phyloP scores from a whole-genome alignment of 495 filamentous ascomycete genomes.

The Trichocladium antarcticum region DNA sequence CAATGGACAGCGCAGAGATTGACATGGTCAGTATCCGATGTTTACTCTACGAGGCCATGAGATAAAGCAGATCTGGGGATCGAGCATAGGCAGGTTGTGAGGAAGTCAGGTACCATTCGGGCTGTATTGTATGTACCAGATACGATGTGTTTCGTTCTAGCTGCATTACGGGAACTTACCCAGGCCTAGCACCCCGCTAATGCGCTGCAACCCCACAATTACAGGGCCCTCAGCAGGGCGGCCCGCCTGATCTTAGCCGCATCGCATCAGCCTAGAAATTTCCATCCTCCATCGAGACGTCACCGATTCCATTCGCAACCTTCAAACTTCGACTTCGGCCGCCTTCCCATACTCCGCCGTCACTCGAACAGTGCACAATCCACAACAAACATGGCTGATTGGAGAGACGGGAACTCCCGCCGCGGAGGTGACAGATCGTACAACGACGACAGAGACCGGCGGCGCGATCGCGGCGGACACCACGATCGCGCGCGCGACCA shows the following conservation, averaged over 20 bases:
- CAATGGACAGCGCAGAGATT: background rate
- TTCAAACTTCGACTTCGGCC: no score
- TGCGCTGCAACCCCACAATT: background rate
- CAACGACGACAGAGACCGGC: slow-evolving; percentile 17
- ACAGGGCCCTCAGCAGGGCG: background rate
- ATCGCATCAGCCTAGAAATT: slow-evolving; percentile 8
- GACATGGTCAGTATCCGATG: background rate
- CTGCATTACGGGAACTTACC: no score
- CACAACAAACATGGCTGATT: slow-evolving; percentile 20
- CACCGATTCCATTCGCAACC: slow-evolving; percentile 1
- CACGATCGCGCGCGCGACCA: slow-evolving; percentile 20
- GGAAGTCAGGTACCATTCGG: background rate
- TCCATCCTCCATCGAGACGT: slow-evolving; percentile 11
- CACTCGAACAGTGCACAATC: background rate
- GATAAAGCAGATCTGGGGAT: no score
- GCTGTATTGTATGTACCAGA: no score
- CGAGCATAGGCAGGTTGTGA: no score
- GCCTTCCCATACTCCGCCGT: no score
- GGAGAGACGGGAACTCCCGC: slow-evolving; percentile 14
- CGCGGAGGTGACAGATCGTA: slow-evolving; percentile 19
- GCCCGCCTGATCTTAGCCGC: slow-evolving; percentile 13
- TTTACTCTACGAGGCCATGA: background rate
- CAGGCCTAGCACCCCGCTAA: no score
- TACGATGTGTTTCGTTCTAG: no score
- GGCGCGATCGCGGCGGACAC: slow-evolving; percentile 10